phyloP scores from a whole-genome alignment of 768 basidiomycete species.

The Galerina sulciceps region DNA sequence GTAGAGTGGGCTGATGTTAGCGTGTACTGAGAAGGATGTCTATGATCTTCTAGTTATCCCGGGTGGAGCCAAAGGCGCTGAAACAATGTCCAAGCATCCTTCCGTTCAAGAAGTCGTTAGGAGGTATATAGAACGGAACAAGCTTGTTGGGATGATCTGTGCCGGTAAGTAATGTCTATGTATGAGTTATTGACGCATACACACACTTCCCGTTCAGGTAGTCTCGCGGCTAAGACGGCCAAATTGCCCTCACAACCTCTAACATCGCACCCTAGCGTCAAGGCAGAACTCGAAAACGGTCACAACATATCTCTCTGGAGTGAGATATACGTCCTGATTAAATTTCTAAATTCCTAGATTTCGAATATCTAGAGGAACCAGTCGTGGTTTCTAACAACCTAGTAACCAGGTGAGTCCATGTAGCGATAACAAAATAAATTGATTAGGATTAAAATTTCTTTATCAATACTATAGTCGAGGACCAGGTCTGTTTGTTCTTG shows the following conservation, averaged over 20 bases:
- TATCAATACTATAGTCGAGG: constrained; percentile 56
- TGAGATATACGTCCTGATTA: background rate
- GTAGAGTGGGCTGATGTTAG: background rate
- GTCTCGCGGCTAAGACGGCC: constrained; percentile 67
- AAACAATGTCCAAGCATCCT: constrained; percentile 63
- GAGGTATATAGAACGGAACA: constrained; percentile 54
- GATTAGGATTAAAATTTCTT: background rate
- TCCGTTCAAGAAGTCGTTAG: constrained; percentile 67
- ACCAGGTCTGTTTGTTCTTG: constrained; percentile 50
- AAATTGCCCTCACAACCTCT: constrained; percentile 63
- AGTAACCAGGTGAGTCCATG: constrained; percentile 66
- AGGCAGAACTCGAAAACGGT: constrained; percentile 60
- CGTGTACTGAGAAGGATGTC: constrained; percentile 46
- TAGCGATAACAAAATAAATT: background rate
- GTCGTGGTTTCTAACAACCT: constrained; percentile 77
- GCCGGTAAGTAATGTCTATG: constrained; percentile 54
- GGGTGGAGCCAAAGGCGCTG: constrained; percentile 79
- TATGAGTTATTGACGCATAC: background rate
- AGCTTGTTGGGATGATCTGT: constrained; percentile 83
- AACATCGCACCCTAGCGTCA: constrained; percentile 82
- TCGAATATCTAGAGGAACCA: constrained; percentile 73
- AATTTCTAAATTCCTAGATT: constrained; percentile 44
- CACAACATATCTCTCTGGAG: constrained; percentile 13
- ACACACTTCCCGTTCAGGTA: constrained; percentile 45
- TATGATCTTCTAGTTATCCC: constrained; percentile 78